phyloP scores from a whole-genome alignment of 257 asterid species.

The Capsicum rhomboideum region DNA sequence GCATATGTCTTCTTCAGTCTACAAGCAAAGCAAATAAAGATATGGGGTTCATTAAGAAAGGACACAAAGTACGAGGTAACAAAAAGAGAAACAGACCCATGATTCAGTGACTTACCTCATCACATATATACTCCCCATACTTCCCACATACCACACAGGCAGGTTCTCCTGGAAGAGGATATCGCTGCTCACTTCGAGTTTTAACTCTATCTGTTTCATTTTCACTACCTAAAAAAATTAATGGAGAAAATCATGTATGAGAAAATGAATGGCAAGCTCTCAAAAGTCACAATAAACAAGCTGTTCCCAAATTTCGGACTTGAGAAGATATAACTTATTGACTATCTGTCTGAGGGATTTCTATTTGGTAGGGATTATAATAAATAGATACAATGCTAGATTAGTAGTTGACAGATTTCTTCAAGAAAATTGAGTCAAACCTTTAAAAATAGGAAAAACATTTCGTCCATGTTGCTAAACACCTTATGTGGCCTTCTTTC shows the following conservation, averaged over 20 bases:
- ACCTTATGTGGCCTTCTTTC: not conserved
- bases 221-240: constrained; percentile 26
- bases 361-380: not conserved
- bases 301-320: not conserved
- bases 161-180: constrained; percentile 79
- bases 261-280: not conserved
- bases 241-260: constrained; percentile 6
- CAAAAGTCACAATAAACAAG: not conserved
- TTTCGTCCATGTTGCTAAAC: not conserved
- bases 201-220: constrained; percentile 40
- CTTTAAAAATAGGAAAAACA: not conserved
- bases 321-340: not conserved
- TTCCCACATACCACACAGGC: constrained; percentile 70
- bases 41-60: not conserved
- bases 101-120: constrained; percentile 44
- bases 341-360: not conserved
- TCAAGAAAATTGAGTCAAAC: not conserved
- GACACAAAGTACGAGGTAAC: not conserved
- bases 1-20: constrained; percentile 86
- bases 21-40: constrained; percentile 10
- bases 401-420: not conserved
- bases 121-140: constrained; percentile 84
- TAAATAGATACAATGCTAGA: not conserved
- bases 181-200: constrained; percentile 57
- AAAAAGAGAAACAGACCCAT: not conserved